Evolutionary conservation across 805 yeast genomes (phyloP), one percentile per base, ranked within the genome.

Genomic region (Wickerhamomyces mucosus): DNA sequence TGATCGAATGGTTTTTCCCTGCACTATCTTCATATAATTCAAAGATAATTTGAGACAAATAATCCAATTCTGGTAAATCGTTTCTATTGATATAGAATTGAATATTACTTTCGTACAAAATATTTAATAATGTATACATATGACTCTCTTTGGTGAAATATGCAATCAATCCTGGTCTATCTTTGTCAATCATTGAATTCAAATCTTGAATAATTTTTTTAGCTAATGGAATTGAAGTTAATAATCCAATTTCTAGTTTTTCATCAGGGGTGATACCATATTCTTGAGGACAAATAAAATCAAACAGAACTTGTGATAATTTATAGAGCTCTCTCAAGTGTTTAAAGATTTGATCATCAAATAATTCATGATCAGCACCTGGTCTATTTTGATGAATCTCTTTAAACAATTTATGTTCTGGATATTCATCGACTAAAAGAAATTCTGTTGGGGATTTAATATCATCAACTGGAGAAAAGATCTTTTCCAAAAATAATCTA

Each of bases 141-240:
- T 92, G 99, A 2, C 94, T 80, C 54, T 92, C 99, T 57, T 92
- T 92, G 18, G 99, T 92, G 66, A 92, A 89, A 50, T 92, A 92
- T 27, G 85, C 77, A 28, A 85, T 81, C 26, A 83, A 76, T 4
- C 85, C 92, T 2, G 96, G 95, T 14, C 74, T 69, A 35, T 81
- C 86, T 28, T 78, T 74, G 30, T 72, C 72, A 48, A 79, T 78
- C 72, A 89, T 86, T 30, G 72, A 70, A 36, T 80, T 75, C 27
- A 92, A 75, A 51, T 92, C 97, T 21, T 67, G 62, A 31, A 92
- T 55, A 24, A 92, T 80, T 56, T 85, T 94, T 53, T 77, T 82
- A 2, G 96, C 94, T 45, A 92, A 67, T 2, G 99, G 99, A 47
- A 92, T 67, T 3, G 96, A 84, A 0, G 99, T 92, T 45, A 92